Evolutionary conservation across 352 stramenopile species (phyloP).

Genomic region (Phytophthora cryptogea): DNA sequence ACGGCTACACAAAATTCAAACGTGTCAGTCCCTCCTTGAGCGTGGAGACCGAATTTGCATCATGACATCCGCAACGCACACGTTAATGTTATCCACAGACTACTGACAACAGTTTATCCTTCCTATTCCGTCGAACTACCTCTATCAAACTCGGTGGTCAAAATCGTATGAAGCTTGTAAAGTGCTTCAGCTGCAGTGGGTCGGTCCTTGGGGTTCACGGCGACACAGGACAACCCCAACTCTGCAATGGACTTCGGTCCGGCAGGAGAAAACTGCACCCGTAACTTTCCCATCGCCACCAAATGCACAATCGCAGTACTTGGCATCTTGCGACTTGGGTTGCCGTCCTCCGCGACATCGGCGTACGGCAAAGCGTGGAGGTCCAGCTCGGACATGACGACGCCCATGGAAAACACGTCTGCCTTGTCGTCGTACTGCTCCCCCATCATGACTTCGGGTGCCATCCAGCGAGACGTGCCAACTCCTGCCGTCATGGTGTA

Average conservation of each 20-base stretch:
- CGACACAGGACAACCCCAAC: constrained; percentile 34
- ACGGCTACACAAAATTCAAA: not conserved
- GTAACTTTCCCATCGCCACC: constrained; percentile 43
- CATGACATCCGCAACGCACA: not conserved
- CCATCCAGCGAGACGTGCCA: constrained; percentile 37
- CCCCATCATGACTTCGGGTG: constrained; percentile 35
- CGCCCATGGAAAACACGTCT: constrained; percentile 37
- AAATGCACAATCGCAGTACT: constrained; percentile 47
- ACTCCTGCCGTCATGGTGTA: constrained; percentile 33
- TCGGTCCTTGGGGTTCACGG: constrained; percentile 33
- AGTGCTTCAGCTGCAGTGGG: constrained; percentile 41
- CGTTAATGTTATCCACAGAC: constrained; percentile 20
- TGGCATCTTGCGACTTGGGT: constrained; percentile 31
- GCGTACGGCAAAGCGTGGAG: constrained; percentile 34
- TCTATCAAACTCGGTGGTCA: constrained; percentile 27
- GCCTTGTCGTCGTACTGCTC: constrained; percentile 34
- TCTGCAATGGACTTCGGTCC: constrained; percentile 15
- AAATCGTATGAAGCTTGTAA: constrained; percentile 40
- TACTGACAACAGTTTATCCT: constrained; percentile 1
- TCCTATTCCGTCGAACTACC: constrained; percentile 12
- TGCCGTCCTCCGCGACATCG: constrained; percentile 18
- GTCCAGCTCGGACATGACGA: constrained; percentile 37
- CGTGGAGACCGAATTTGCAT: not conserved
- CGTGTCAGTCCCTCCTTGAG: not conserved
- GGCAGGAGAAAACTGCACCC: constrained; percentile 33